Conservation (phyloP, 2,329 filamentous ascomycete species). For the Phaeosphaeriaceae sp. region DNA sequence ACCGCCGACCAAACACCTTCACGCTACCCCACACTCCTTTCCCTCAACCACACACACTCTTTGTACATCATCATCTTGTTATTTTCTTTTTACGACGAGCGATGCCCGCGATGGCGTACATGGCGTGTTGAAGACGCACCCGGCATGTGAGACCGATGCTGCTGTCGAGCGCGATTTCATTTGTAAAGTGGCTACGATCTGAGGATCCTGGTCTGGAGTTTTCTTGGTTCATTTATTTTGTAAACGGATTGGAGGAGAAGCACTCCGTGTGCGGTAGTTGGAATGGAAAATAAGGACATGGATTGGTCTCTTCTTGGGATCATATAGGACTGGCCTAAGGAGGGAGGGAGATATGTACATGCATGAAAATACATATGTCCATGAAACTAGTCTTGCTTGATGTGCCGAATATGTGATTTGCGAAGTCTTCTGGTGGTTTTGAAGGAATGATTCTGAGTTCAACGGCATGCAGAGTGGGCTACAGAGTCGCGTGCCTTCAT, state of each 20-base stretch:
- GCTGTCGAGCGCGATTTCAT: background rate
- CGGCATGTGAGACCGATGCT: background rate
- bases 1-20: background rate
- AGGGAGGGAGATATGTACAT: background rate
- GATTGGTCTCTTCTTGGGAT: background rate
- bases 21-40: background rate
- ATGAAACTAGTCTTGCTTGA: background rate
- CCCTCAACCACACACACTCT: background rate
- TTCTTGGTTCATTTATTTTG: background rate
- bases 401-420: too few species aligned
- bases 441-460: too few species aligned
- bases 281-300: background rate
- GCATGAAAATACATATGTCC: background rate
- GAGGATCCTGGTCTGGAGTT: background rate
- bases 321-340: background rate
- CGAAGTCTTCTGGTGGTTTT: too few species aligned
- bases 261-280: background rate
- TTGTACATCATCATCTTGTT: background rate
- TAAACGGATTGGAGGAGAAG: background rate
- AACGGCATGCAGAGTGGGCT: too few species aligned
- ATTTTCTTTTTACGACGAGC: background rate
- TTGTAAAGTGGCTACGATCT: background rate
- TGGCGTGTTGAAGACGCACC: background rate
- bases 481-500: too few species aligned
- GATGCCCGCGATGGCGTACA: background rate